Evolutionary conservation across 1,139 yeast species (phyloP).

Genomic region (Arxiozyma slooffiae): DNA sequence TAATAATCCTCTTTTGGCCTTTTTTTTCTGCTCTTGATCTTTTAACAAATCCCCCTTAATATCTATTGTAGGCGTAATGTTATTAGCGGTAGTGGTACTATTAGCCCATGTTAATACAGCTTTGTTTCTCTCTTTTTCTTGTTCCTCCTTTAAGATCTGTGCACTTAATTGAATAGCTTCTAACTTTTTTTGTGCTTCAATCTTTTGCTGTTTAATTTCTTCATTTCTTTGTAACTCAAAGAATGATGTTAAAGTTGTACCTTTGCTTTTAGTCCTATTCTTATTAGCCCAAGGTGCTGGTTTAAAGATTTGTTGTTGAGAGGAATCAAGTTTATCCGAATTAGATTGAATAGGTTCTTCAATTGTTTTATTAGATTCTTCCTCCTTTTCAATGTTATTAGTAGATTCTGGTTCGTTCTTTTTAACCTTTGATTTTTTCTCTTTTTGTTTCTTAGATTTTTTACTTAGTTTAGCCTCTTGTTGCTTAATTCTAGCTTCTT

Average conservation of each 20-base stretch:
- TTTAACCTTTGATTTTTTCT: conserved; percentile 5
- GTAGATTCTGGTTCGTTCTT: not conserved
- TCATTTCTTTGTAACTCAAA: conserved; percentile 8
- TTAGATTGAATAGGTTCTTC: not conserved
- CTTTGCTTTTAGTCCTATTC: conserved; percentile 15
- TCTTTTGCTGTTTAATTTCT: conserved; percentile 16
- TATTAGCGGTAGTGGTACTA: conserved; percentile 14
- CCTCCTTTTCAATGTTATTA: not conserved
- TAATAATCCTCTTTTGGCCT: not conserved
- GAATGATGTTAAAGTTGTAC: conserved; percentile 5
- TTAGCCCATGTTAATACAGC: conserved; percentile 28
- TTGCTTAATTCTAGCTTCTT: conserved; percentile 12
- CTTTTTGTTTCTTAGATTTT: conserved; percentile 3
- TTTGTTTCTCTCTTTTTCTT: conserved; percentile 15
- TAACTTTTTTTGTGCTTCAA: conserved; percentile 2
- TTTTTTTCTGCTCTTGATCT: conserved; percentile 5
- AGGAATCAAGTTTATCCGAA: not conserved
- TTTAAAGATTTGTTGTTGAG: not conserved
- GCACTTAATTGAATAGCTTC: conserved; percentile 16
- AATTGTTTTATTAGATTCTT: not conserved
- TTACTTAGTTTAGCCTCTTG: conserved; percentile 1
- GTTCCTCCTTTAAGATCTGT: conserved; percentile 18
- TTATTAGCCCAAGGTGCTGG: conserved; percentile 40
- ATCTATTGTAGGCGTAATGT: conserved; percentile 12
- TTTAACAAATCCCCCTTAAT: conserved; percentile 15